These are phyloP conservation scores for Mimosa pudica DNA, from an alignment of 306 rosid species.

Conservation along the genomic window DNA sequence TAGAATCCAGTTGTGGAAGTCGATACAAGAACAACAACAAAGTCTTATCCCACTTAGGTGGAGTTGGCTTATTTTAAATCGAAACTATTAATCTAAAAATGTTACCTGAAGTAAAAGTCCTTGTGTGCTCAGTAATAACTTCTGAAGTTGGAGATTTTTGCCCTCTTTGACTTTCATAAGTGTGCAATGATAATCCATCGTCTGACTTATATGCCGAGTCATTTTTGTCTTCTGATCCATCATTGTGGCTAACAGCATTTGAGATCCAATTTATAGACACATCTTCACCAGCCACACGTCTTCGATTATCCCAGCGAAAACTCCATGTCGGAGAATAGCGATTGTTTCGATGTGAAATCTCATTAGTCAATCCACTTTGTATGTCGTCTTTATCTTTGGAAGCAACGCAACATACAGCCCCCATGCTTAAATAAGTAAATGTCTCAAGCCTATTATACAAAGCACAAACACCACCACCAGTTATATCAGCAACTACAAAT, in stretches of 20 bases:
- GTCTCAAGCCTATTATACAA: slow-evolving; percentile 29
- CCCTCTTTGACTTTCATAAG: slow-evolving; percentile 33
- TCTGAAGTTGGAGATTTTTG: slow-evolving; percentile 39
- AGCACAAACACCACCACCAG: slow-evolving; percentile 17
- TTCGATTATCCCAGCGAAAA: slow-evolving; percentile 53
- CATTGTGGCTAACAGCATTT: slow-evolving; percentile 37
- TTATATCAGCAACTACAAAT: slow-evolving; percentile 1
- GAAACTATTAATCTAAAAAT: slow-evolving; percentile 18
- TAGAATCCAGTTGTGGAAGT: slow-evolving; percentile 7
- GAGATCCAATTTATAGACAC: slow-evolving; percentile 47
- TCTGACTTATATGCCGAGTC: slow-evolving; percentile 34
- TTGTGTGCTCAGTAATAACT: slow-evolving; percentile 27
- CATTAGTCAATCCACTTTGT: slow-evolving; percentile 41
- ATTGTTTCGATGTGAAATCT: slow-evolving; percentile 37
- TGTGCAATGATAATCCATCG: slow-evolving; percentile 47
- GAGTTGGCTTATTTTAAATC: neutral
- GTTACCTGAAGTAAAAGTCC: slow-evolving; percentile 42
- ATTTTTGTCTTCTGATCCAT: slow-evolving; percentile 43
- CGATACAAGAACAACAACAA: neutral
- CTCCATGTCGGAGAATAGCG: slow-evolving; percentile 51
- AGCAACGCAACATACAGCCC: slow-evolving; percentile 56
- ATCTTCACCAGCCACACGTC: slow-evolving; percentile 57
- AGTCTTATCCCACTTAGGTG: too few relatives aligned
- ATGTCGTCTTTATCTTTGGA: slow-evolving; percentile 42
- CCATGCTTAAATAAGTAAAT: slow-evolving; percentile 38